A percentile compares a stretch with the other conserved stretches of the same genome.
These are phyloP conservation scores for Pyrus communis DNA, from an alignment of 306 rosid genomes.

Conservation along the genomic window DNA sequence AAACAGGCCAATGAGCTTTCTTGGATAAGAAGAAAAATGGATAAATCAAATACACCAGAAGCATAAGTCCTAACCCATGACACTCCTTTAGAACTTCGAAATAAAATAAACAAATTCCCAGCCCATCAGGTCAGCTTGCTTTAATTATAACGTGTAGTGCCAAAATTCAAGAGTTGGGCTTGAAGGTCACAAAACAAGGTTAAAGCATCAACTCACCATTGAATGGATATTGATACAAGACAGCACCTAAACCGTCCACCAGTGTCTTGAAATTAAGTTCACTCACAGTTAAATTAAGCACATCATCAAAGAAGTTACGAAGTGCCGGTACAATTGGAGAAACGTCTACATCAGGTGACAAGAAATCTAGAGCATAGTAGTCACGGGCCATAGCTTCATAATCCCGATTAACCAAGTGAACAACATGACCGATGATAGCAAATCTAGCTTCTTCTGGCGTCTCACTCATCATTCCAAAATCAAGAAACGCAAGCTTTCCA, in stretches of 20 bases:
- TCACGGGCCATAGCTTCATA: conserved; percentile 98
- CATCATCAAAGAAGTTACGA: conserved; percentile 76
- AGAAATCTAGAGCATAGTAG: conserved; percentile 80
- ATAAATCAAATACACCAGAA: not conserved
- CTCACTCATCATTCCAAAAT: conserved; percentile 99
- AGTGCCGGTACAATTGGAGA: conserved; percentile 90
- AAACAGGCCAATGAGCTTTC: not conserved
- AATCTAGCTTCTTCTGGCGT: conserved; percentile 90
- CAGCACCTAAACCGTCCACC: conserved; percentile 92
- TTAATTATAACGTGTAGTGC: not conserved
- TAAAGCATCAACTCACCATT: conserved; percentile 53
- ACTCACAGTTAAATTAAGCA: conserved; percentile 75
- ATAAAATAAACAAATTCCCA: not conserved
- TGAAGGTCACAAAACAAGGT: conserved; percentile 1
- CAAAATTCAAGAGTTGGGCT: not conserved
- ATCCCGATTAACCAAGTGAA: conserved; percentile 95
- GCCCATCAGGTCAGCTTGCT: not conserved
- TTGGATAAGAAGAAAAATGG: not conserved
- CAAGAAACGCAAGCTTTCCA: conserved; percentile 94
- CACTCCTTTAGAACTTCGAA: not conserved
- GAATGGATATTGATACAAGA: conserved; percentile 84
- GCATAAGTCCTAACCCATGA: not conserved
- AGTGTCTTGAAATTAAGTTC: conserved; percentile 93
- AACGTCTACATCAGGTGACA: conserved; percentile 74
- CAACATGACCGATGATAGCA: conserved; percentile 89